Percentiles rank a stretch among this genome's conserved stretches.
These are phyloP conservation scores for Paraphoma sp. DNA, from an alignment of 2,329 filamentous ascomycete species.

Conservation along the genomic window DNA sequence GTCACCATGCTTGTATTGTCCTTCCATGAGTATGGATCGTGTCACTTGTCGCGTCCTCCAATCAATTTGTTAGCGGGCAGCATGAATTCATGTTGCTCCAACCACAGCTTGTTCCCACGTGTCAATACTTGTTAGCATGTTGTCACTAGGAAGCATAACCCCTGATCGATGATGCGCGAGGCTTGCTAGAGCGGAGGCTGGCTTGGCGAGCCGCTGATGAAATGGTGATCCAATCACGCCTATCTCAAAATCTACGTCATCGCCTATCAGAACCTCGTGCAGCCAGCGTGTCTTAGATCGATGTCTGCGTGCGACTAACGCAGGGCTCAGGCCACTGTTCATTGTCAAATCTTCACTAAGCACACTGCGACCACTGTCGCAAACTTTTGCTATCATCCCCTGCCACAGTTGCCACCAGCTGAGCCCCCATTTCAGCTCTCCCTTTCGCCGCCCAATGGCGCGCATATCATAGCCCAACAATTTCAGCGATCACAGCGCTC, in stretches of 20 bases:
- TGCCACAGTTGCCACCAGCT: conserved; percentile 14
- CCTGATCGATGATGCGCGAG: neutral
- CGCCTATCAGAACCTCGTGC: conserved; percentile 3
- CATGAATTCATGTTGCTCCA: conserved; percentile 44
- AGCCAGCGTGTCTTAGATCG: conserved; percentile 8
- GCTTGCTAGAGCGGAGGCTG: neutral
- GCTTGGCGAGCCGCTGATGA: conserved; percentile 17
- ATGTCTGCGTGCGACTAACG: conserved; percentile 4
- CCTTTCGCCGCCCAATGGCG: conserved; percentile 11
- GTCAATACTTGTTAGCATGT: too few species aligned
- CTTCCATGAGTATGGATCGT: conserved; percentile 20
- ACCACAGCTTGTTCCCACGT: conserved; percentile 6
- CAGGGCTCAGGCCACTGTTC: neutral
- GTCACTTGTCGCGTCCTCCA: conserved; percentile 16
- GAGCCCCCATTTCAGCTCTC: conserved; percentile 16
- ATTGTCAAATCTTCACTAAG: conserved; percentile 4
- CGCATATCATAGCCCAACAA: conserved; percentile 1
- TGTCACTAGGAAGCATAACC: too few species aligned
- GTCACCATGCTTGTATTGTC: conserved; percentile 13
- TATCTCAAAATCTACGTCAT: conserved; percentile 20
- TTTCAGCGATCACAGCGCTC: too few species aligned
- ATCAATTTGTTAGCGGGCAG: conserved; percentile 25
- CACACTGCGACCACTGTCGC: neutral
- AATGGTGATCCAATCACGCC: neutral
- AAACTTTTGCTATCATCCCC: neutral